Conservation (phyloP, 768 basidiomycete species). For the Boletus rubropictus region DNA sequence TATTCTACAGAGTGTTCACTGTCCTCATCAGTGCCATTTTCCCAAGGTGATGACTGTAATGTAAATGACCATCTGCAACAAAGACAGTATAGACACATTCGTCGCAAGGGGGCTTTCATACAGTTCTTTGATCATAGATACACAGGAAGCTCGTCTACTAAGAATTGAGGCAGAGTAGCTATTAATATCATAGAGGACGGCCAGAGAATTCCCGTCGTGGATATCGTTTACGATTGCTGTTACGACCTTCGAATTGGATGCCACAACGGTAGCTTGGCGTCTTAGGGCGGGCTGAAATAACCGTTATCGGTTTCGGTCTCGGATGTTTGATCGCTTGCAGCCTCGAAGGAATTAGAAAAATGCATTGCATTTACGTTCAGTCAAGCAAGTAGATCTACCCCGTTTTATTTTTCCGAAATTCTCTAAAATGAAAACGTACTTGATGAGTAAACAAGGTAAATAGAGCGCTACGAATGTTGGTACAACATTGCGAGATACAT, state of each 20-base stretch:
- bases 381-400: slow-evolving; percentile 14
- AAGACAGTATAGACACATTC: too few relatives aligned
- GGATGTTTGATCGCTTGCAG: neutral
- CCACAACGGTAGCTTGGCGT: too few relatives aligned
- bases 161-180: too few relatives aligned
- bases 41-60: too few relatives aligned
- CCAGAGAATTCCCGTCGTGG: neutral
- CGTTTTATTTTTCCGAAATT: slow-evolving; percentile 15
- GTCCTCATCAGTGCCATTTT: too few relatives aligned
- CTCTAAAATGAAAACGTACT: slow-evolving; percentile 2
- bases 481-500: slow-evolving; percentile 26
- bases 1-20: too few relatives aligned
- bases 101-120: too few relatives aligned
- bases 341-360: neutral
- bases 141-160: too few relatives aligned
- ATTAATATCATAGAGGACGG: neutral
- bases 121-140: too few relatives aligned
- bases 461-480: slow-evolving; percentile 11
- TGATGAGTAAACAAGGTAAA: slow-evolving; percentile 1
- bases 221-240: neutral
- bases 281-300: too few relatives aligned
- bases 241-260: neutral
- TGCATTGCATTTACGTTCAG: slow-evolving; percentile 3
- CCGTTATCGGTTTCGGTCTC: neutral
- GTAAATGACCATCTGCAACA: too few relatives aligned